Evolutionary conservation across 345 rosid genomes (phyloP), one percentile per base, ranked within the genome.

Genomic region (Durio zibethinus): DNA sequence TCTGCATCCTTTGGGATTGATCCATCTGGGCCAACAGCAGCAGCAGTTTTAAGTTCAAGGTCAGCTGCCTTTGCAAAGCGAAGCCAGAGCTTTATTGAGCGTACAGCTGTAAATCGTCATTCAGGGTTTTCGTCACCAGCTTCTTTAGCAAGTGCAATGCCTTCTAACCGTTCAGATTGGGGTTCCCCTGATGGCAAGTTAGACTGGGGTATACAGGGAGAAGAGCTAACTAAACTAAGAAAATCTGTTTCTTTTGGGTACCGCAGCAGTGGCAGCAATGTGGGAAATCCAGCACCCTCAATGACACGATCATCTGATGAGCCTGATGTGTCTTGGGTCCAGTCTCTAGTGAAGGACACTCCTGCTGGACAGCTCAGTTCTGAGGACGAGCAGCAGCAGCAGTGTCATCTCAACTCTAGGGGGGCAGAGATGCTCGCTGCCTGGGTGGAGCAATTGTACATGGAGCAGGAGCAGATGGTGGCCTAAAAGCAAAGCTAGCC

Each of bases 281-380:
- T 72, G n/a, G 75, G 72, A 16, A 35, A 72, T 7, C 31, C 83
- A 69, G 53, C 77, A 4, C 14, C 78, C 65, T 64, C 87, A 21
- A 40, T 72, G 74, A 76, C 81, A 52, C 77, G 75, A 7, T 76
- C 43, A 76, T 42, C 74, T 4, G 90, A 87, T 42, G 95, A 90
- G 83, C 95, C 95, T 20, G 93, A 90, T 35, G 89, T 88, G 62
- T 86, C 97, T 4, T 90, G 98, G 98, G 93, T 89, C 74, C 91
- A 88, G 81, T 84, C 92, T 74, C 65, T 89, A 73, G 95, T 87
- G 38, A 90, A 89, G 85, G 97, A 89, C 61, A 57, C 81, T 69
- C 84, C 88, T 27, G 63, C 83, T 14, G 76, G 69, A 42, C 84
- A 73, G 23, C 57, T 72, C 25, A 85, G 80, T 75, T 76, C 77